Evolutionary conservation across 441 rosid genomes (phyloP).

Genomic region (Cnidoscolus chayamansa): DNA sequence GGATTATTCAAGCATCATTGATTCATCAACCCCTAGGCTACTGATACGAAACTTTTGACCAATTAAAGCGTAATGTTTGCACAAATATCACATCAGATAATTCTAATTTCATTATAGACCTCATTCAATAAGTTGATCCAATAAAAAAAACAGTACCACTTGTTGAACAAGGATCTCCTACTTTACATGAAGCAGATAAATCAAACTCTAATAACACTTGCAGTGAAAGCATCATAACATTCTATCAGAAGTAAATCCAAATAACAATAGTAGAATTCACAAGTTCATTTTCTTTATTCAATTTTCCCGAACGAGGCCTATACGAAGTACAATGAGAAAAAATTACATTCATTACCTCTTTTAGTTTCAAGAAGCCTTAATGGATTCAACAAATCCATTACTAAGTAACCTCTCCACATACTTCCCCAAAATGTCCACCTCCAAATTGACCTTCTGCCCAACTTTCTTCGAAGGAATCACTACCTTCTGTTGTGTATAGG

Average conservation of each 20-base stretch:
- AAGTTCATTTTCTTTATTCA: background rate
- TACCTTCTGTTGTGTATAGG: slow-evolving; percentile 72
- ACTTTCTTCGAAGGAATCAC: slow-evolving; percentile 63
- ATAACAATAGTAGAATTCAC: background rate
- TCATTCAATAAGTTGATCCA: background rate
- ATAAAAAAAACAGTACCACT: too few species aligned
- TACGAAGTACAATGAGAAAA: background rate
- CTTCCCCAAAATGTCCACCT: slow-evolving; percentile 87
- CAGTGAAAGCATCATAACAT: too few species aligned
- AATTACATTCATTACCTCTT: slow-evolving; percentile 19
- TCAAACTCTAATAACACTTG: too few species aligned
- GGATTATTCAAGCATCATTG: background rate
- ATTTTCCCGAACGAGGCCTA: background rate
- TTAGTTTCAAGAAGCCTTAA: slow-evolving; percentile 27
- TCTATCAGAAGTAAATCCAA: background rate
- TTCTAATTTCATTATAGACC: background rate
- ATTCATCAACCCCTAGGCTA: too few species aligned
- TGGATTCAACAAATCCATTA: slow-evolving; percentile 51
- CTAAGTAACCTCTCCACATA: slow-evolving; percentile 83
- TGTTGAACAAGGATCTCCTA: too few species aligned
- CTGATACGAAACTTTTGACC: background rate
- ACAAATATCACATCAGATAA: too few species aligned
- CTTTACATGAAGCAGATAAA: too few species aligned
- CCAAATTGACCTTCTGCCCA: slow-evolving; percentile 85
- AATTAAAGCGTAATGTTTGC: too few species aligned